Evolutionary conservation across 345 rosid genomes (phyloP), one percentile per base, ranked within the genome.

Genomic region (Zanthoxylum bungeanum): DNA sequence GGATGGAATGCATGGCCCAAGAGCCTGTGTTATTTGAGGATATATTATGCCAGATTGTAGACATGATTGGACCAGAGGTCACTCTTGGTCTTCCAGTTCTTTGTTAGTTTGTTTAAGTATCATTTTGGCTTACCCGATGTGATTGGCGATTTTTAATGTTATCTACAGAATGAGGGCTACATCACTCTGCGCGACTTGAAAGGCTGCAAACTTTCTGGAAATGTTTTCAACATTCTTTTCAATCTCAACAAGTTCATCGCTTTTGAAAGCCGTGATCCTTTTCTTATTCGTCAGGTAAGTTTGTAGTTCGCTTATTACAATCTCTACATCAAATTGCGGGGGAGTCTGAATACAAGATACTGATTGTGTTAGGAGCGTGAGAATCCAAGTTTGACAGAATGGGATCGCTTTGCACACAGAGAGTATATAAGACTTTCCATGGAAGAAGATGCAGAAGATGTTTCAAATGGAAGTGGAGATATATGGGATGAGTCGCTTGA

Each of bases 361-460:
- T 9, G 19, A 8, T 57, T 60, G 33, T 34, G 44, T 77, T 75
- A 93, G 98, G 98, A 93, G 83, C 91, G 96, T 10, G 98, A 91
- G 76, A 91, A 88, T 79, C 98, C 98, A 27, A 86, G 93, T 53
- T 86, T 91, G 89, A 93, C 97, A 34, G 98, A 93, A 56, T 93
- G 98, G 98, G 98, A 93, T 76, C 93, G 97, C 3, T 93, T 93
- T 87, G 97, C 98, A 2, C 97, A 93, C 80, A 85, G 97, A 79
- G 98, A 93, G 80, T 93, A 93, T 75, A 91, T 93, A 73, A 88
- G 97, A 75, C 96, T 93, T 60, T 93, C 97, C 9, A 91, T 93
- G 98, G 98, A 93, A 87, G 98, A 93, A 80, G 98, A 93, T 58
- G 98, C 86, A 0, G 98, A 93, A 80, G 97, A 91, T 86, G 96